Percentiles rank a stretch among this genome's conserved stretches.
Conservation (phyloP, 805 yeast species). For the Candida hispaniensis region DNA sequence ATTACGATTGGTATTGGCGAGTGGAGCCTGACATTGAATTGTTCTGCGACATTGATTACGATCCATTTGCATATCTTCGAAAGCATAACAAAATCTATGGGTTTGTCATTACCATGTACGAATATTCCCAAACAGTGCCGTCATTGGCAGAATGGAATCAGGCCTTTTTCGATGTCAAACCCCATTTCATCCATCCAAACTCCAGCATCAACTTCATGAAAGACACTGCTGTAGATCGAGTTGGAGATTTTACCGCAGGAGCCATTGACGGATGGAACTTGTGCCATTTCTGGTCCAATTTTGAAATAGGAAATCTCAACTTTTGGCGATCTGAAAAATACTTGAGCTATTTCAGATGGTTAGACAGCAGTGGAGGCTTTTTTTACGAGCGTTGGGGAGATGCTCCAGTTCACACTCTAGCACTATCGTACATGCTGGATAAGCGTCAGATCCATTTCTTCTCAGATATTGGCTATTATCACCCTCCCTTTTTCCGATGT, state of each 20-base stretch:
- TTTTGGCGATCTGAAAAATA: constrained; percentile 68
- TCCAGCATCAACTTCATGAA: constrained; percentile 49
- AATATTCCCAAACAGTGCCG: constrained; percentile 75
- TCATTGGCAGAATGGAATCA: constrained; percentile 68
- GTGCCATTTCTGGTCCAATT: constrained; percentile 83
- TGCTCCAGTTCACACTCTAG: constrained; percentile 81
- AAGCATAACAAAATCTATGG: constrained; percentile 73
- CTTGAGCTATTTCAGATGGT: constrained; percentile 49
- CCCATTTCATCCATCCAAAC: constrained; percentile 53
- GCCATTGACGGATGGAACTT: constrained; percentile 58
- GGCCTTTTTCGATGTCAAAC: constrained; percentile 50
- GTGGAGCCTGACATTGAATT: constrained; percentile 90
- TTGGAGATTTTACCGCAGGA: constrained; percentile 32
- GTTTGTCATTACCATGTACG: constrained; percentile 73
- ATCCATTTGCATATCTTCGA: constrained; percentile 74
- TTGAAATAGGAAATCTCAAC: constrained; percentile 66
- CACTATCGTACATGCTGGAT: constrained; percentile 48
- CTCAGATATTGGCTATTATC: constrained; percentile 72
- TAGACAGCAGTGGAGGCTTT: constrained; percentile 68
- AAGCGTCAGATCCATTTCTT: constrained; percentile 60
- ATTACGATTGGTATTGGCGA: constrained; percentile 86
- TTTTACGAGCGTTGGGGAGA: constrained; percentile 95
- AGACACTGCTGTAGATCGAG: constrained; percentile 38
- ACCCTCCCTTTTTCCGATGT: constrained; percentile 47
- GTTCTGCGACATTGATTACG: constrained; percentile 62